Conservation (phyloP, 306 rosid genomes). For the Luffa acutangula region DNA sequence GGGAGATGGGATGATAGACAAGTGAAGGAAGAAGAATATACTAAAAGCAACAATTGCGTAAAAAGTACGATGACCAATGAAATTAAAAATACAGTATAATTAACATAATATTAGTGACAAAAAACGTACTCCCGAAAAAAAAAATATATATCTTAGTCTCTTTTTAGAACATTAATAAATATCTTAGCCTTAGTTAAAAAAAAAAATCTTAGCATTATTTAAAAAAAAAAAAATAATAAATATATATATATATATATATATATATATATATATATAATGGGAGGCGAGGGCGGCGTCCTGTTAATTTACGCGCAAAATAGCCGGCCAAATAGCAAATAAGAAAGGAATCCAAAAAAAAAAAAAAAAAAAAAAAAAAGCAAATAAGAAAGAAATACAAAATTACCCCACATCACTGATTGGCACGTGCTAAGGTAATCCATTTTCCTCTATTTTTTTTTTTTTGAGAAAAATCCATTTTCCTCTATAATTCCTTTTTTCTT, state of each 20-base stretch:
- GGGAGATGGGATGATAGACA: not conserved
- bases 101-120: not conserved
- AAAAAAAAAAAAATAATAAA: not conserved
- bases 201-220: not conserved
- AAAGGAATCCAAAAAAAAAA: too few relatives aligned
- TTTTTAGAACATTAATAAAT: too few relatives aligned
- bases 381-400: not conserved
- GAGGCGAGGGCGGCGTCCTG: not conserved
- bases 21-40: not conserved
- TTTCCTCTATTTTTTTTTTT: not conserved
- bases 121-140: not conserved
- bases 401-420: not conserved
- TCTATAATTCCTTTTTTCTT: too few relatives aligned
- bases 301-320: not conserved
- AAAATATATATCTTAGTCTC: too few relatives aligned
- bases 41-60: conserved; percentile 4
- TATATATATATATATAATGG: not conserved
- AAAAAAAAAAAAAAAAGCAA: too few relatives aligned
- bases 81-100: not conserved
- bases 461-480: not conserved
- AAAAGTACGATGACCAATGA: not conserved
- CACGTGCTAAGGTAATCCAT: not conserved
- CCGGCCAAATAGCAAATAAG: not conserved
- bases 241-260: too few relatives aligned
- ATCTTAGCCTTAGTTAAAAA: too few relatives aligned